A percentile compares a stretch with the other conserved stretches of the same genome.
Conservation (phyloP, 208 protist genomes). For the Tritrichomonas musculus region DNA sequence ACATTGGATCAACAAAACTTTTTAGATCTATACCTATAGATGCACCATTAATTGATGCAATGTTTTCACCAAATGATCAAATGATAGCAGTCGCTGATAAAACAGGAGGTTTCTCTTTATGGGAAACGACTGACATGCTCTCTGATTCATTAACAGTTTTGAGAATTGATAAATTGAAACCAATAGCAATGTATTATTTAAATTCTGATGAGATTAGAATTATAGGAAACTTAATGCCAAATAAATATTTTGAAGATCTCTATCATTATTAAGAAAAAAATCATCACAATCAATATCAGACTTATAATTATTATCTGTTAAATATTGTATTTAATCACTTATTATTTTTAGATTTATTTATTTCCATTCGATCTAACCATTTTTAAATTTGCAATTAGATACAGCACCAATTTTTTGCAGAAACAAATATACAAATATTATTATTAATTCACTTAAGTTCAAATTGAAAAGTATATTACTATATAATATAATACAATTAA, state of each 20-base stretch:
- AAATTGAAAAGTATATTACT: too few relatives aligned
- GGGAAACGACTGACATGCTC: not conserved
- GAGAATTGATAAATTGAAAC: not conserved
- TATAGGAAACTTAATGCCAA: not conserved
- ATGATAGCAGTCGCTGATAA: not conserved
- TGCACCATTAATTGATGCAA: not conserved
- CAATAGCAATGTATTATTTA: not conserved
- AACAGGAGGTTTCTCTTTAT: slow-evolving; percentile 5
- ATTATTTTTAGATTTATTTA: too few relatives aligned
- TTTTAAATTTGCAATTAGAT: too few relatives aligned
- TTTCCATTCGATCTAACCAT: too few relatives aligned
- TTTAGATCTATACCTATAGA: not conserved
- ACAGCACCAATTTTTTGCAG: too few relatives aligned
- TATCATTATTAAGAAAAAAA: too few relatives aligned
- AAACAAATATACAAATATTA: too few relatives aligned
- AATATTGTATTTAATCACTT: too few relatives aligned
- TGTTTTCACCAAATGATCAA: not conserved
- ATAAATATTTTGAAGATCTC: not conserved
- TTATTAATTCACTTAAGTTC: too few relatives aligned
- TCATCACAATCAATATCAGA: too few relatives aligned
- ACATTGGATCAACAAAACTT: not conserved
- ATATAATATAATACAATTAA: too few relatives aligned
- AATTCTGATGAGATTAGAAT: not conserved
- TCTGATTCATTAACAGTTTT: not conserved
- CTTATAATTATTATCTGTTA: too few relatives aligned